These are phyloP conservation scores for Arthrobotrys pseudoclavata DNA, from an alignment of 2,329 filamentous ascomycete species.

Conservation along the genomic window DNA sequence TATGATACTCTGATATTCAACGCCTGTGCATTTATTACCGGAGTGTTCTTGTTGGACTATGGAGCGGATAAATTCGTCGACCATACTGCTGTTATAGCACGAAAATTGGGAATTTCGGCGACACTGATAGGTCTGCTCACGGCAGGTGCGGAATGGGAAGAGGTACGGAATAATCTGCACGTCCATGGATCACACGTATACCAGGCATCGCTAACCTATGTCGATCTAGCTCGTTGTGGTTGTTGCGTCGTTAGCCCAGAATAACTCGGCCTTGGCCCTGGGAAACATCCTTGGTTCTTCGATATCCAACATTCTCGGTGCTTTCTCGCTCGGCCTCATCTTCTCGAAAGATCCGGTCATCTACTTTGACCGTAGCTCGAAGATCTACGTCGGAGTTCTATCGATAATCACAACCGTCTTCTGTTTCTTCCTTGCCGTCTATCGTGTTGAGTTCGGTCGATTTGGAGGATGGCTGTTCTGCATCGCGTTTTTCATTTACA, in stretches of 20 bases:
- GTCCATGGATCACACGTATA: constrained; percentile 7
- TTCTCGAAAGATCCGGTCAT: constrained; percentile 65
- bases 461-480: constrained; percentile 67
- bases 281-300: constrained; percentile 72
- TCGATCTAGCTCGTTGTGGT: constrained; percentile 69
- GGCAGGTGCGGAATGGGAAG: constrained; percentile 72
- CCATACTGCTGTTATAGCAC: constrained; percentile 69
- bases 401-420: constrained; percentile 68
- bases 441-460: constrained; percentile 64
- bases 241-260: constrained; percentile 68
- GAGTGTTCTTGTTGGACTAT: constrained; percentile 70
- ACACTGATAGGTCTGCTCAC: constrained; percentile 71
- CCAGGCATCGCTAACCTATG: constrained; percentile 9
- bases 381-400: constrained; percentile 68
- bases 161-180: constrained; percentile 65
- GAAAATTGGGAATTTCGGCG: constrained; percentile 68
- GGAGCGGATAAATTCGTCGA: constrained; percentile 71
- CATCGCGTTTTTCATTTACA: constrained; percentile 68
- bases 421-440: constrained; percentile 65
- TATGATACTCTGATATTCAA: constrained; percentile 67
- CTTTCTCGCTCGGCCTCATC: constrained; percentile 71
- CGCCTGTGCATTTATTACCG: constrained; percentile 67
- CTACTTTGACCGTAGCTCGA: constrained; percentile 69
- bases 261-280: constrained; percentile 68
- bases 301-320: constrained; percentile 72